A percentile compares a stretch with the other conserved stretches of the same genome.
These are phyloP conservation scores for Cymbopogon citratus DNA, from an alignment of 176 grass and related monocot genomes.

Conservation along the genomic window DNA sequence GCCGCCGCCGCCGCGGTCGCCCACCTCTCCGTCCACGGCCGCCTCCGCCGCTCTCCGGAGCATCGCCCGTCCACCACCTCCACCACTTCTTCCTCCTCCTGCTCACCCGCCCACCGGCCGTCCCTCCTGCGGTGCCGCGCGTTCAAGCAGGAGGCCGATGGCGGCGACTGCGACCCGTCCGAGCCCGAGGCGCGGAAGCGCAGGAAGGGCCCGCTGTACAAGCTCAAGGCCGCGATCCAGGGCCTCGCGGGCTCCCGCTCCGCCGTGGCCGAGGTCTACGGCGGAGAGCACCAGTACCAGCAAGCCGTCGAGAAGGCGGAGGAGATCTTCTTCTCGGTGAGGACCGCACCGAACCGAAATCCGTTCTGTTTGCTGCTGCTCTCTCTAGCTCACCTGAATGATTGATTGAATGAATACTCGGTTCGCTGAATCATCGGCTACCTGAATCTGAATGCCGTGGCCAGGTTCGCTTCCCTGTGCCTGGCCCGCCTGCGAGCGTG, in stretches of 20 bases:
- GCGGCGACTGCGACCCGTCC: conserved; percentile 22
- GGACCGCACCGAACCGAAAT: conserved; percentile 41
- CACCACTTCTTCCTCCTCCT: not conserved
- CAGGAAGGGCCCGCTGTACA: conserved; percentile 81
- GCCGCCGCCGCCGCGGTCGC: conserved; percentile 51
- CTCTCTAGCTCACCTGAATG: not conserved
- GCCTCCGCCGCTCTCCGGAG: conserved; percentile 26
- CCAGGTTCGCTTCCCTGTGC: not conserved
- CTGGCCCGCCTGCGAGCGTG: no score
- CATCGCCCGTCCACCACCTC: not conserved
- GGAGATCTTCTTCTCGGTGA: conserved; percentile 96
- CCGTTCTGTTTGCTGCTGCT: not conserved
- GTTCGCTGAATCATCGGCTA: not conserved
- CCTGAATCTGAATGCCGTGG: not conserved
- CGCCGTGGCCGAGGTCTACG: conserved; percentile 38
- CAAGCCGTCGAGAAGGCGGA: conserved; percentile 80
- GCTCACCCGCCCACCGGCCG: conserved; percentile 11
- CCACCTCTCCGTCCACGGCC: conserved; percentile 36
- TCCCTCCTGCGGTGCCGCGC: conserved; percentile 44
- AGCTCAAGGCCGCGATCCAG: conserved; percentile 65
- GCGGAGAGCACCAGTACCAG: conserved; percentile 66
- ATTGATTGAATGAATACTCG: not conserved
- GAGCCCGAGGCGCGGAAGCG: conserved; percentile 29
- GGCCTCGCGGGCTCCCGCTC: conserved; percentile 52
- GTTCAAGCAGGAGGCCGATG: conserved; percentile 46